phyloP scores from a whole-genome alignment of 305 asterid genomes.

The Fraxinus velutina region DNA sequence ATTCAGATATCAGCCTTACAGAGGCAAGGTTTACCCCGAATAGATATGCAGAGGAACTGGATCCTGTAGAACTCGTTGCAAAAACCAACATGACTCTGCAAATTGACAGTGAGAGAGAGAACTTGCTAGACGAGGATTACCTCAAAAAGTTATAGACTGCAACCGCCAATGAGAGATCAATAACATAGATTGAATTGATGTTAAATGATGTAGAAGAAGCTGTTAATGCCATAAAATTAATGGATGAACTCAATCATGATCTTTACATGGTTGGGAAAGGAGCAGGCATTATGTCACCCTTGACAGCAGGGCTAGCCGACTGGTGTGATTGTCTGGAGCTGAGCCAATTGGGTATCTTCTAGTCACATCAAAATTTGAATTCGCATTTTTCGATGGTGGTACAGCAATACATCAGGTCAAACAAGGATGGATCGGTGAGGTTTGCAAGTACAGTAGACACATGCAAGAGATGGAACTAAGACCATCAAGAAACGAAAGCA shows the following conservation, averaged over 20 bases:
- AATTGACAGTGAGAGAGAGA: constrained; percentile 53
- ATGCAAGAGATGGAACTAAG: constrained; percentile 41
- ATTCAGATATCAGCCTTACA: constrained; percentile 38
- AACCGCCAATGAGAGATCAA: constrained; percentile 32
- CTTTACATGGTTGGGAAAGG: constrained; percentile 87
- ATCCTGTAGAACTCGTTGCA: constrained; percentile 24
- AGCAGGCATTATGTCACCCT: constrained; percentile 50
- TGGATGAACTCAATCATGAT: constrained; percentile 63
- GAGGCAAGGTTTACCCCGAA: constrained; percentile 67
- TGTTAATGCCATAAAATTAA: constrained; percentile 61
- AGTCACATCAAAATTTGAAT: constrained; percentile 76
- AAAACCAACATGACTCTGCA: constrained; percentile 38
- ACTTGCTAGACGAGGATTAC: constrained; percentile 60
- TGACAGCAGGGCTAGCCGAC: constrained; percentile 69
- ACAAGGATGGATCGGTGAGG: constrained; percentile 43
- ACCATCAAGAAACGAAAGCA: constrained; percentile 32
- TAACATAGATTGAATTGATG: constrained; percentile 51
- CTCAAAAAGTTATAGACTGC: constrained; percentile 50
- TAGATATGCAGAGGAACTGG: constrained; percentile 24
- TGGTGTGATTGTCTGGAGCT: constrained; percentile 94
- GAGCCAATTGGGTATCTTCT: constrained; percentile 80
- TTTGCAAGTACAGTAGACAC: constrained; percentile 36
- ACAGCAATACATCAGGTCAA: constrained; percentile 51
- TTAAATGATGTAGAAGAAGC: constrained; percentile 77
- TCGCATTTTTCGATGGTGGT: constrained; percentile 65